A percentile compares a stretch with the other conserved stretches of the same genome.
Conservation (phyloP, 495 filamentous ascomycete species). For the Cercophora scortea region DNA sequence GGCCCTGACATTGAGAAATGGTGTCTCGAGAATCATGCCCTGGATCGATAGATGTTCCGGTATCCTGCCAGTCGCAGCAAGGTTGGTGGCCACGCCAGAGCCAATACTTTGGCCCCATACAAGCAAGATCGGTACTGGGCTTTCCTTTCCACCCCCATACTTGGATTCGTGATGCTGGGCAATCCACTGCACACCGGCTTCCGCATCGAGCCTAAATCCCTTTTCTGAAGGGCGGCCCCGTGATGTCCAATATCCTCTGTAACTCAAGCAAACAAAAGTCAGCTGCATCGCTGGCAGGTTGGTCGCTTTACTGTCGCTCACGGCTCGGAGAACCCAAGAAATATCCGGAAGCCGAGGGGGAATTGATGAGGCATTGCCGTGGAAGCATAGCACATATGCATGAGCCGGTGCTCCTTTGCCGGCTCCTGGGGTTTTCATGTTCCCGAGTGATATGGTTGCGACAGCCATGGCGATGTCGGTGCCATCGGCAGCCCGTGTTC, state of each 20-base stretch:
- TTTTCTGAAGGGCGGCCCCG: slow-evolving; percentile 57
- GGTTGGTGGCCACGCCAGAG: slow-evolving; percentile 48
- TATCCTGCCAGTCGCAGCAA: slow-evolving; percentile 22
- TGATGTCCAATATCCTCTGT: slow-evolving; percentile 76
- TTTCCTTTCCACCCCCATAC: slow-evolving; percentile 9
- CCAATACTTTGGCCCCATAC: slow-evolving; percentile 84
- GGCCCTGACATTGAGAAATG: slow-evolving; percentile 61
- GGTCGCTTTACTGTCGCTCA: slow-evolving; percentile 24
- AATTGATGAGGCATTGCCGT: slow-evolving; percentile 58
- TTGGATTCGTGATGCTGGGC: slow-evolving; percentile 24
- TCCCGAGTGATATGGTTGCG: slow-evolving; percentile 26
- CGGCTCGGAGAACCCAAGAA: slow-evolving; percentile 44
- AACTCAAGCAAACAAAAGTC: slow-evolving; percentile 59
- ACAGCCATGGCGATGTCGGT: slow-evolving; percentile 52
- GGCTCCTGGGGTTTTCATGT: background rate
- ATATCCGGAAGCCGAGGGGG: slow-evolving; percentile 64
- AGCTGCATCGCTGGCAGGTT: slow-evolving; percentile 25
- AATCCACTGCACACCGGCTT: slow-evolving; percentile 52
- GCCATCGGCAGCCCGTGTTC: slow-evolving; percentile 47
- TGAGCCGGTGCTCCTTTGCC: slow-evolving; percentile 5
- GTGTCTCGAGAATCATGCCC: slow-evolving; percentile 66
- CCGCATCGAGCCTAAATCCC: slow-evolving; percentile 57
- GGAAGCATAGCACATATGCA: slow-evolving; percentile 51
- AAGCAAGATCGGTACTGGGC: slow-evolving; percentile 36
- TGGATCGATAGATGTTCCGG: slow-evolving; percentile 15